Evolutionary conservation across 345 rosid genomes (phyloP).

Genomic region (Hypericum androsaemum): DNA sequence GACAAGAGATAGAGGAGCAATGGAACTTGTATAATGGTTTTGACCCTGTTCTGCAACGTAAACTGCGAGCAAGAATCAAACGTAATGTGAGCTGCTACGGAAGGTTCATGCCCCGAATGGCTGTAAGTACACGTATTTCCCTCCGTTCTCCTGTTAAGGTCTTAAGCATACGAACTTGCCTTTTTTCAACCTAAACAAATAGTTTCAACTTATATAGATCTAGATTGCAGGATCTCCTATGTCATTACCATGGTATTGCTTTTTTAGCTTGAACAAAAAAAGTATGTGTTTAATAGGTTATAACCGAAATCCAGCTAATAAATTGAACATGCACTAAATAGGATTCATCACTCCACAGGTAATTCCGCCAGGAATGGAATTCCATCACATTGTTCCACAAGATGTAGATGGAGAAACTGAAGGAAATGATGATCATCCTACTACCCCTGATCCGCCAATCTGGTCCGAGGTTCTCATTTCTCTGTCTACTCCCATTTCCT

Average conservation of each 20-base stretch:
- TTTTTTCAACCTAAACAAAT: too few relatives aligned
- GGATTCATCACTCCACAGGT: slow-evolving; percentile 34
- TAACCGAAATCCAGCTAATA: not conserved
- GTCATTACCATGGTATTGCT: too few relatives aligned
- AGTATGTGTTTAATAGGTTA: too few relatives aligned
- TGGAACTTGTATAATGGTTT: slow-evolving; percentile 99
- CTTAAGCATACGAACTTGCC: too few relatives aligned
- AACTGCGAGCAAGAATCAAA: slow-evolving; percentile 87
- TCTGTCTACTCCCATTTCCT: slow-evolving; percentile 3
- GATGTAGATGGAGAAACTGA: slow-evolving; percentile 87
- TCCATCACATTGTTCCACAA: slow-evolving; percentile 84
- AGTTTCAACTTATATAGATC: too few relatives aligned
- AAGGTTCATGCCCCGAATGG: slow-evolving; percentile 92
- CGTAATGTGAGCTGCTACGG: slow-evolving; percentile 97
- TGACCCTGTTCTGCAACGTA: slow-evolving; percentile 86
- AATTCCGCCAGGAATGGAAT: slow-evolving; percentile 99
- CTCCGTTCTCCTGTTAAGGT: not conserved
- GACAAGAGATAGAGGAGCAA: slow-evolving; percentile 91
- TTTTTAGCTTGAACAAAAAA: too few relatives aligned
- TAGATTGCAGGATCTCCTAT: too few relatives aligned
- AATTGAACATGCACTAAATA: not conserved
- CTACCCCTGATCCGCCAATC: slow-evolving; percentile 80
- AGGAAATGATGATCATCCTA: slow-evolving; percentile 77
- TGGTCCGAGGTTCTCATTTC: slow-evolving; percentile 73
- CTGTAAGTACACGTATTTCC: slow-evolving; percentile 51